Evolutionary conservation across 768 basidiomycete species (phyloP).

Genomic region (Serendipita vermifera): DNA sequence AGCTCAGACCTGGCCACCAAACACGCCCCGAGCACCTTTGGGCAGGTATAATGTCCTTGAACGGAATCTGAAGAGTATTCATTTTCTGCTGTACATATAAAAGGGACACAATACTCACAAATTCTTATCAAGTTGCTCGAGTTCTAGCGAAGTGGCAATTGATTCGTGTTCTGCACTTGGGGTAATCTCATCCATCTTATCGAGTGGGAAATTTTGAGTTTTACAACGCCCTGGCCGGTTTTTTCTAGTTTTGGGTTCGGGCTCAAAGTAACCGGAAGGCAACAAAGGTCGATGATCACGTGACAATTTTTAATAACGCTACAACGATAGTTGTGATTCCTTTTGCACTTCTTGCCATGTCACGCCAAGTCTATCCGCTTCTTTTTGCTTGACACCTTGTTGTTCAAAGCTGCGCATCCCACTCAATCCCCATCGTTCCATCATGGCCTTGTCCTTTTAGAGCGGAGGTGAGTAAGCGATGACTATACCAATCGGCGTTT

Average conservation of each 20-base stretch:
- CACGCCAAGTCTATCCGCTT: background rate
- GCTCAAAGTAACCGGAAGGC: too few species aligned
- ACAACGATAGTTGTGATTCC: too few species aligned
- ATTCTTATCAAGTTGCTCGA: conserved; percentile 64
- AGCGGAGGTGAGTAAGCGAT: conserved; percentile 13
- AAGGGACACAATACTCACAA: conserved; percentile 22
- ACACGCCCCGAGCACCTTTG: conserved; percentile 52
- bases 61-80: conserved; percentile 33
- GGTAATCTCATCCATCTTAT: background rate
- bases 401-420: conserved; percentile 90
- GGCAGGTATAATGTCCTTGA: conserved; percentile 64
- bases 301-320: too few species aligned
- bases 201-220: too few species aligned
- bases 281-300: too few species aligned
- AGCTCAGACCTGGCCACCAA: conserved; percentile 49
- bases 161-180: conserved; percentile 25
- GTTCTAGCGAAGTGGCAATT: conserved; percentile 61
- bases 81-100: background rate
- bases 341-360: too few species aligned
- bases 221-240: too few species aligned
- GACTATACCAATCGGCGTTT: conserved; percentile 10
- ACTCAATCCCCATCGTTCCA: conserved; percentile 80
- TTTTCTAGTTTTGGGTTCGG: too few species aligned
- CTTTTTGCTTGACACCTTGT: conserved; percentile 19
- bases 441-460: conserved; percentile 78